Evolutionary conservation across 2,329 filamentous ascomycete genomes (phyloP), one percentile per base, ranked within the genome.

Genomic region (Aspergillus caelatus): DNA sequence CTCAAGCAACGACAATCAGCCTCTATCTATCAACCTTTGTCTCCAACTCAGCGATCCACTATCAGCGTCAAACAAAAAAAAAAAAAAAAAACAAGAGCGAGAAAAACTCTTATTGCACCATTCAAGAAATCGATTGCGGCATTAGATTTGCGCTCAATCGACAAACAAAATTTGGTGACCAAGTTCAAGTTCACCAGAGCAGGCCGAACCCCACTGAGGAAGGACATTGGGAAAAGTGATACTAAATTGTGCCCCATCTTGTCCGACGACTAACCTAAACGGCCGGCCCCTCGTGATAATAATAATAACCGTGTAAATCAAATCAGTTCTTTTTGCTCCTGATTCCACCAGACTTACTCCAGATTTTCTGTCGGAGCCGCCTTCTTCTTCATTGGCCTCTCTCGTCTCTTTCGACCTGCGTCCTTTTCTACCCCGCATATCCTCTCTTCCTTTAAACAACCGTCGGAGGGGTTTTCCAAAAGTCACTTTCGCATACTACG

Each of bases 111-210:
- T 61, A 63, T 71, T 67, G 67, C 68, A 70, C 64, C 65, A 71
- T 70, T 62, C 12, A 61, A 61, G 62, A 65, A 59, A 48, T 57
- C 60, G 46, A 70, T 71, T 68, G 68, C 69, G 67, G 67, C 65
- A 69, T 68, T 65, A 43, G 32, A 16, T 55, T 55, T 39, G 19
- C 21, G 36, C 19, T 39, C 52, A 36, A 55, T 34, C 52, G 52
- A 53, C 12, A 34, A 53, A 34, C 14, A 3, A 21, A 34, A 7
- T 16, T 36, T 36, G 14, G 6, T 16, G 34, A 36, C 14, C 34
- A 36, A 36, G 34, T 16, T 36, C 26, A 26, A 26, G 26, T 26
- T 26, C 32, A 34, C 10, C 32, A 34, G 32, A 10, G 32, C 32
- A 34, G 32, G 10, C 32, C 32, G 10, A 23, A 52, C 48, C 48